Evolutionary conservation across 768 basidiomycete species (phyloP), one percentile per base, ranked within the genome.

Genomic region (Trametes punicea): DNA sequence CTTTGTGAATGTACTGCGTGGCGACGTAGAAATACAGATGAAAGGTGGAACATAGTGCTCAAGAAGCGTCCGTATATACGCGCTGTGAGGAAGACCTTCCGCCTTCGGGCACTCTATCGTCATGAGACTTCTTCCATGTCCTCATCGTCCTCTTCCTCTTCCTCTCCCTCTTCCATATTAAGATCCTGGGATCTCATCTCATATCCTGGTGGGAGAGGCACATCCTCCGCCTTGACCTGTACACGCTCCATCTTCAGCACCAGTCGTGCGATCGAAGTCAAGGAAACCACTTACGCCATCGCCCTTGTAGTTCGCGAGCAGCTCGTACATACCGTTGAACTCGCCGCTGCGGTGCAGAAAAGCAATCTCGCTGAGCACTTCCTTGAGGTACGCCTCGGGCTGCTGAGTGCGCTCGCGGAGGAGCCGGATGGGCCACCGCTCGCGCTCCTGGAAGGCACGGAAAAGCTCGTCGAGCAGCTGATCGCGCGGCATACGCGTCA

Each of bases 401-500:
- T 96, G 92, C 67, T 91, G 86, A 0, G 89, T 90, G 59, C 81
- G 82, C 65, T 91, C 87, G 39, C 90, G 82, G 51, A 93, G 73
- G 2, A 81, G 74, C 61, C 85, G 86, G 68, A 93, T 84, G 55
- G 82, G 76, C 93, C 93, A 98, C 47, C 83, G 84, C n/a, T 85
- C 81, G 40, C 80, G 80, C 57, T 92, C 84, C 56, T 82, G 80
- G 76, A 95, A 98, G 6, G 85, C 75, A 2, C 72, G 63, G 72
- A 95, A 95, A 38, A 97, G 77, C 51, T 87, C 73, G 69, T 97
- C 92, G 69, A 93, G 77, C 7, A 97, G 80, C 66, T 95, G 88
- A 72, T 93, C 88, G 51, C 87, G 80, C 6, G 92, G 91, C 73
- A 97, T 85, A 68, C 94, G 90, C n/a, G 89, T 87, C 82, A 90